These are phyloP conservation scores for Selenicereus undatus DNA, from an alignment of 148 eudicot species.

Conservation along the genomic window DNA sequence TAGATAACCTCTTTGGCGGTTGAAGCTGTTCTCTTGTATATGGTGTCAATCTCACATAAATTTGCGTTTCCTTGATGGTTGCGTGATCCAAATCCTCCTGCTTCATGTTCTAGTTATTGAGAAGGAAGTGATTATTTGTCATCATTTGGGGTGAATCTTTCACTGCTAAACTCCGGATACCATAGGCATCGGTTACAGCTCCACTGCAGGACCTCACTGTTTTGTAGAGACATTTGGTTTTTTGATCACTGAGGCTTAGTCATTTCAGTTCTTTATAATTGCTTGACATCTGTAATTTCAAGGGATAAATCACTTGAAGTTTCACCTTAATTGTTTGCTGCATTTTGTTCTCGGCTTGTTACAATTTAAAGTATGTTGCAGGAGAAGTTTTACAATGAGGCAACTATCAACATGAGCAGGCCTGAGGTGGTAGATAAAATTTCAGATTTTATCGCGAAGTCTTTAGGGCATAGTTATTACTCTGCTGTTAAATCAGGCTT, in stretches of 20 bases:
- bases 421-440: conserved; percentile 35
- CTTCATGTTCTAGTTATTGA: neutral
- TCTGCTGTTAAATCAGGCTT: conserved; percentile 61
- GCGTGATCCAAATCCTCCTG: neutral
- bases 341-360: neutral
- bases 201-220: neutral
- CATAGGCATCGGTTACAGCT: too few relatives aligned
- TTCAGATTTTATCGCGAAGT: conserved; percentile 32
- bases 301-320: neutral
- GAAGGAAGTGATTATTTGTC: neutral
- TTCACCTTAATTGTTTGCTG: neutral
- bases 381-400: conserved; percentile 53
- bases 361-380: conserved; percentile 23
- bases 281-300: too few relatives aligned
- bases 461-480: conserved; percentile 36
- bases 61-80: neutral
- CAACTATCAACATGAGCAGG: conserved; percentile 50
- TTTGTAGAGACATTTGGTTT: neutral
- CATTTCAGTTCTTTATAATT: neutral
- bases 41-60: neutral
- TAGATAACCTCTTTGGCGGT: neutral
- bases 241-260: neutral
- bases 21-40: neutral
- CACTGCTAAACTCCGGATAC: too few relatives aligned
- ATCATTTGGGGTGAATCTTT: neutral